Evolutionary conservation across 2,329 filamentous ascomycete species (phyloP).

Genomic region (Paraphaeosphaeria minitans): DNA sequence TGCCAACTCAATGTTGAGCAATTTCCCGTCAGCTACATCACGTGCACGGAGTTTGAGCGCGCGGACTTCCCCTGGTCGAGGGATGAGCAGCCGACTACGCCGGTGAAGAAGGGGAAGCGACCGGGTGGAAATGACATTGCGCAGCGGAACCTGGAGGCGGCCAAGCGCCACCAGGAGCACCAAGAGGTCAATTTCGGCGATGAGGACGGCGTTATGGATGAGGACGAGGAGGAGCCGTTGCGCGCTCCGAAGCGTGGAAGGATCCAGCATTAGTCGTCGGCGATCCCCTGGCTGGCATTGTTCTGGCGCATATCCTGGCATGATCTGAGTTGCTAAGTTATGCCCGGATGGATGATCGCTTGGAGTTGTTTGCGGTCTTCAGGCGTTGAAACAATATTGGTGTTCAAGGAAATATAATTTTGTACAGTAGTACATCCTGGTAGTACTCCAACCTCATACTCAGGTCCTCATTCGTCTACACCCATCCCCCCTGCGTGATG

Average conservation of each 20-base stretch:
- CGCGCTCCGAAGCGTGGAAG: constrained; percentile 9
- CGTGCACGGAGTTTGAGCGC: constrained; percentile 50
- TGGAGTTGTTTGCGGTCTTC: background rate
- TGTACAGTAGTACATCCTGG: constrained; percentile 31
- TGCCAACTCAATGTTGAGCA: constrained; percentile 47
- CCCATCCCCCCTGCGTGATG: background rate
- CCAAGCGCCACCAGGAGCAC: constrained; percentile 19
- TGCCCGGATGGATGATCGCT: background rate
- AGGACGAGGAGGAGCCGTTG: constrained; percentile 12
- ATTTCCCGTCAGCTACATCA: constrained; percentile 51
- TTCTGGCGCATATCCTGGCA: background rate
- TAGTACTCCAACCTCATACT: background rate
- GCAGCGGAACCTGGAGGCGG: constrained; percentile 27
- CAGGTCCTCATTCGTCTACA: background rate
- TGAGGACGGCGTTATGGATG: constrained; percentile 15
- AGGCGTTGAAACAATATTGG: background rate
- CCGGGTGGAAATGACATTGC: constrained; percentile 38
- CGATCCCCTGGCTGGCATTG: background rate
- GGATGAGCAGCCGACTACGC: constrained; percentile 11
- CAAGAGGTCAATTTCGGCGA: constrained; percentile 12
- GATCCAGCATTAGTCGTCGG: constrained; percentile 11
- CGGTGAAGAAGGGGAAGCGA: constrained; percentile 26
- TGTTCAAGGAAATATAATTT: constrained; percentile 26
- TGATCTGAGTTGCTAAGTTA: background rate
- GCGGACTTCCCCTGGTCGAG: constrained; percentile 50